Conservation (phyloP, 1,284 basidiomycete genomes). For the Ganoderma lucidum region DNA sequence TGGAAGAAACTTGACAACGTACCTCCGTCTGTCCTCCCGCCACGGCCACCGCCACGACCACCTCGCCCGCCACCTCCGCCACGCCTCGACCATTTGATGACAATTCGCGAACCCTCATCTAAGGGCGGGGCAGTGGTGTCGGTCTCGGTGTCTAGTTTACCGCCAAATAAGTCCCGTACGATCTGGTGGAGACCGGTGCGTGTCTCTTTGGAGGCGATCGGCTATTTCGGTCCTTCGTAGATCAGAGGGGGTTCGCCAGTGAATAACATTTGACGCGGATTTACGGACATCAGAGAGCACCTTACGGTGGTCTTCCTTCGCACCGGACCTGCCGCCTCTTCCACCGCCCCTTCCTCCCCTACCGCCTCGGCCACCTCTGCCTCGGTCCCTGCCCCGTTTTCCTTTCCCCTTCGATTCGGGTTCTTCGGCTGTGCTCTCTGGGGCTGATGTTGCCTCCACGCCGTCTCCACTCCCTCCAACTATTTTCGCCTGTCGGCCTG, state of each 20-base stretch:
- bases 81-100: conserved; percentile 75
- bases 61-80: conserved; percentile 52
- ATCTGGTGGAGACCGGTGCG: conserved; percentile 86
- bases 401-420: conserved; percentile 41
- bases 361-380: conserved; percentile 54
- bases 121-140: conserved; percentile 57
- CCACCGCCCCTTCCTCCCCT: conserved; percentile 52
- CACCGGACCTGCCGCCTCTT: conserved; percentile 50
- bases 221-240: conserved; percentile 51
- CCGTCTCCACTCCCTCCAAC: conserved; percentile 40
- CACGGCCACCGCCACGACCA: conserved; percentile 50
- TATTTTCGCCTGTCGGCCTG: conserved; percentile 49
- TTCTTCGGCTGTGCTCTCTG: conserved; percentile 38
- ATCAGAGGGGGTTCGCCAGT: conserved; percentile 32
- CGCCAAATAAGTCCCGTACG: conserved; percentile 83
- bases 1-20: conserved; percentile 13
- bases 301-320: conserved; percentile 71
- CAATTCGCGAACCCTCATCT: conserved; percentile 74
- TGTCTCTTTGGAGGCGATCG: conserved; percentile 82
- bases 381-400: conserved; percentile 52
- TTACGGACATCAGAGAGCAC: conserved; percentile 81
- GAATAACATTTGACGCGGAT: conserved; percentile 24
- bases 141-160: conserved; percentile 86
- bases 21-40: conserved; percentile 51
- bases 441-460: conserved; percentile 24